Evolutionary conservation across 208 protist species (phyloP), one percentile per base, ranked within the genome.

Genomic region (Acanthamoeba castellanii): DNA sequence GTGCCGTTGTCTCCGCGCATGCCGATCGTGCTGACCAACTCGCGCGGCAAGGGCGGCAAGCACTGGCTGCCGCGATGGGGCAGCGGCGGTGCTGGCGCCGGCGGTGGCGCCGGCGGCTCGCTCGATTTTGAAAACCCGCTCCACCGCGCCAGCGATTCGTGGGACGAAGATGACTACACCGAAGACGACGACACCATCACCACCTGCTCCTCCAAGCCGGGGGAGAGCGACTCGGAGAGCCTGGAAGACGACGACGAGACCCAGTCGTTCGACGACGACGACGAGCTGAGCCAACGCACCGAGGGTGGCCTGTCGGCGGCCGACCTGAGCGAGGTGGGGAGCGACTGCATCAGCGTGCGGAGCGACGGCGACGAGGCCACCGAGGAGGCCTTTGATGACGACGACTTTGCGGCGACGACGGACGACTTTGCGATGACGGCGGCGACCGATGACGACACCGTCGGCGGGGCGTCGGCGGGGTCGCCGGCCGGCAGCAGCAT

Each of bases 1-100:
- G 22, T 8, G 57, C 57, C 57, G 57, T 64, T 18, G 57, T 64
- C 57, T 27, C 57, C 57, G 18, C 57, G 57, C 13, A 64, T 64
- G 57, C 57, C 57, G 57, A 27, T 64, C 14, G 57, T 64, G 57
- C 20, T 64, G 18, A 64, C 57, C 57, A 64, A 64, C 57, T 64
- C 57, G 13, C 57, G 57, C 64, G 64, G 64, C 64, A 55, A 55
- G 50, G 50, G 64, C 64, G 64, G n/a, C 27, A 70, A 70, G 64
- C 64, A 70, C 30, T 82, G 72, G 72, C 72, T 82, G 32, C 37
- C 72, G 72, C 72, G 72, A 25, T 82, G 72, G 72, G 72, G 42
- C 72, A 37, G 22, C 66, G 37, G 37, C 37, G 37, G 37, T 37
- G 37, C 37, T 3, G 3, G 37, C 37, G 37, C 1, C 37, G 37